Base-by-base conservation (phyloP, 2,329 filamentous ascomycete species). In the Phialophora macrospora region DNA sequence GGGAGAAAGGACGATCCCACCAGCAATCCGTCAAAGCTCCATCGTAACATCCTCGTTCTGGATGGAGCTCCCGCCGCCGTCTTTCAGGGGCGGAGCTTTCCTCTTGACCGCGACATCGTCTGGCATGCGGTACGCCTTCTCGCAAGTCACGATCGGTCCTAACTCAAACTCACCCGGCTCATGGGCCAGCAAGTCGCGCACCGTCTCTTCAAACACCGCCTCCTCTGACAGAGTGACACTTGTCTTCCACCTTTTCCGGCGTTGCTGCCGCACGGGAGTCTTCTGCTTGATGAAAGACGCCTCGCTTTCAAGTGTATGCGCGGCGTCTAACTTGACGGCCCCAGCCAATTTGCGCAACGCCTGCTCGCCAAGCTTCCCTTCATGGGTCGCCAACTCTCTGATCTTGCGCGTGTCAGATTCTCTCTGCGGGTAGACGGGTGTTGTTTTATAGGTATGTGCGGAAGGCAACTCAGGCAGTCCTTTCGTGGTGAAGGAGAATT, bases 351-450 rank as follows among this genome's bases (percentile, higher is more conserved):
- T 88, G 56, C 87, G 80, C 68, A 90, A 75, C 22, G 87, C 87
- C 72, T 88, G 85, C 74, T 90, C 88, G 7, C 87, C 88, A 66
- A 87, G 75, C 54, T 88, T 82, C 14, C 87, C 87, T 73, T 90
- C 88, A 72, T 88, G 83, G 3, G 87, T 88, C 4, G 87, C 87
- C 64, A 83, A 81, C 73, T 90, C 88, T 44, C 86, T 78, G 55
- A 88, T 85, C 68, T 81, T 83, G 44, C 85, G 79, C 2, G 86
- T 82, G 70, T 89, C 87, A 38, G 79, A 83, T 68, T 88, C 86
- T 65, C 87, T 82, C 46, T 83, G 76, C 1, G 84, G 82, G 67
- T 82, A 88, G 3, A 88, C 84, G 0, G 85, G 79, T 1, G 87
- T 88, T 28, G 83, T 77, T 70, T 83, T 83, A 77, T 87, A 90